These are phyloP conservation scores for Phytophthora melonis DNA, from an alignment of 352 stramenopile genomes.

Conservation along the genomic window DNA sequence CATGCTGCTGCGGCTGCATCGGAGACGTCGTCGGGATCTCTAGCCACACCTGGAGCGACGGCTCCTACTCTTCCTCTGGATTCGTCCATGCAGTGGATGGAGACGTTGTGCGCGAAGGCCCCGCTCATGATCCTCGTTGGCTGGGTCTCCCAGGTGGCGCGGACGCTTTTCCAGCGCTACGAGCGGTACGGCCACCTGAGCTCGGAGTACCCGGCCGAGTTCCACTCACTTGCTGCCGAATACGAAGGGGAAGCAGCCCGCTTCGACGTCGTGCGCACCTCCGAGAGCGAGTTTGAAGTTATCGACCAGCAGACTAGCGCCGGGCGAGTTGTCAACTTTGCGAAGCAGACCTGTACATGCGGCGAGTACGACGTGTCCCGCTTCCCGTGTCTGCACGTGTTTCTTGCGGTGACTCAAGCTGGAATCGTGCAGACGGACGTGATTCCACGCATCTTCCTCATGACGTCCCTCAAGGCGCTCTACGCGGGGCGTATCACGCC, in stretches of 20 bases:
- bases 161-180: constrained; percentile 77
- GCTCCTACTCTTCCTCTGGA: constrained; percentile 28
- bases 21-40: constrained; percentile 5
- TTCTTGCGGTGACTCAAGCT: constrained; percentile 70
- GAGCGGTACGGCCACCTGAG: constrained; percentile 78
- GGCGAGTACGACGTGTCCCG: constrained; percentile 78
- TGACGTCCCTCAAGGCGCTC: constrained; percentile 79
- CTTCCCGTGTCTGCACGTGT: constrained; percentile 85
- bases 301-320: constrained; percentile 71
- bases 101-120: constrained; percentile 67
- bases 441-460: constrained; percentile 84
- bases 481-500: constrained; percentile 78
- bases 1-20: constrained; percentile 11
- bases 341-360: constrained; percentile 78
- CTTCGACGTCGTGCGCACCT: constrained; percentile 74
- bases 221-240: constrained; percentile 65
- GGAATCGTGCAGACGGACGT: constrained; percentile 73
- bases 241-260: constrained; percentile 70
- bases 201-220: constrained; percentile 81
- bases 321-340: constrained; percentile 79
- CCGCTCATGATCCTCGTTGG: constrained; percentile 84
- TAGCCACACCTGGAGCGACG: constrained; percentile 13
- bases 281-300: constrained; percentile 81
- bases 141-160: constrained; percentile 84
- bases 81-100: constrained; percentile 69